Evolutionary conservation across 2,329 filamentous ascomycete species (phyloP), one percentile per base, ranked within the genome.

Genomic region (Pseudogymnoascus pannorum): DNA sequence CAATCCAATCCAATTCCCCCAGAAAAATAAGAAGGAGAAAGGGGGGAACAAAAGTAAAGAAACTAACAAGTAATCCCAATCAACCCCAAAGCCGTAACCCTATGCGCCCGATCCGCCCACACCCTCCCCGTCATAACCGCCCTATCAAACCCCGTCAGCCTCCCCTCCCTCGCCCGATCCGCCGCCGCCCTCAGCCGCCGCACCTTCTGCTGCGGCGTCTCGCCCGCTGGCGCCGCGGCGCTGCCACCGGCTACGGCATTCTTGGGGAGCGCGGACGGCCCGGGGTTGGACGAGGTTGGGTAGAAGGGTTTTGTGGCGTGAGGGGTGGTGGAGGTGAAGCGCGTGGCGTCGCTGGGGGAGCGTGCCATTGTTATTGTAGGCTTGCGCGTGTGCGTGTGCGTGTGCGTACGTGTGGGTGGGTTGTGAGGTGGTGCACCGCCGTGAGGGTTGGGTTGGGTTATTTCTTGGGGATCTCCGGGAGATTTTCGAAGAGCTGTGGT

Each of bases 321-420:
- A 35, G 86, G 86, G 64, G 81, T 84, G 16, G 85, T 88, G 24
- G 85, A 77, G 14, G 87, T 89, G 75, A 89, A 94, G 72, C 89
- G 87, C 69, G 90, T 94, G 67, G 90, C 89, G 73, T 92, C 89
- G 69, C 84, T 84, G 72, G 89, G 86, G 76, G 85, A 89, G 72
- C 88, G 87, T 64, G 87, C 81, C 66, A 77, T 77, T 42, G 38
- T 40, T 3, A 36, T 20, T n/a, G n/a, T n/a, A 16, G 35, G 33
- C n/a, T 36, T 40, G 36, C 20, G 16, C 20, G 38, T 42, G 16
- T 42, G 18, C 8, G 38, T 22, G n/a, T n/a, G n/a, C n/a, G n/a
- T n/a, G n/a, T n/a, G n/a, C n/a, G n/a, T n/a, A n/a, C n/a, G n/a
- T n/a, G n/a, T 20, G 38, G 5, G 33, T 14, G 12, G 33, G 11